Conservation (phyloP, 1,139 yeast genomes). For the Yamadazyma aaseri region DNA sequence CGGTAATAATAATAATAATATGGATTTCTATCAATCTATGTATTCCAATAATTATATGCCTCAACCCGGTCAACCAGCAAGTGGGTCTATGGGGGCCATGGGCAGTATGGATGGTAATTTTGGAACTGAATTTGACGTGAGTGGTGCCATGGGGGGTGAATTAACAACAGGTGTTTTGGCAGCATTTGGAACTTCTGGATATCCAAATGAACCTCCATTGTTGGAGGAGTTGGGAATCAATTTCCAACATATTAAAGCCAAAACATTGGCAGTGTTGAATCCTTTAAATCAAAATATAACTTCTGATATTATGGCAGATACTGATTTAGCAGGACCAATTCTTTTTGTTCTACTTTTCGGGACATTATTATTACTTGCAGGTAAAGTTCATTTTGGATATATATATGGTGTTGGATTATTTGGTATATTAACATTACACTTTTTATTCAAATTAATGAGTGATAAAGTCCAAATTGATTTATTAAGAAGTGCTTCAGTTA, state of each 20-base stretch:
- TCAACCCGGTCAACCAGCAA: conserved; percentile 11
- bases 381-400: conserved; percentile 95
- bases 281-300: conserved; percentile 62
- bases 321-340: conserved; percentile 95
- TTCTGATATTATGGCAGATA: conserved; percentile 81
- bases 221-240: conserved; percentile 93
- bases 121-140: conserved; percentile 39
- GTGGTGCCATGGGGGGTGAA: conserved; percentile 54
- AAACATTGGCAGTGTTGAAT: conserved; percentile 83
- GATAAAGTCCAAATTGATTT: conserved; percentile 57
- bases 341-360: conserved; percentile 88
- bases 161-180: conserved; percentile 79
- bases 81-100: conserved; percentile 17
- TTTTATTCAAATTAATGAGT: conserved; percentile 84
- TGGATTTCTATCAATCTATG: conserved; percentile 48
- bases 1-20: conserved; percentile 33
- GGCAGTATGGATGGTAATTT: conserved; percentile 44
- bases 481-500: conserved; percentile 79
- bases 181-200: conserved; percentile 92
- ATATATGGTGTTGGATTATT: conserved; percentile 94
- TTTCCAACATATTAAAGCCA: conserved; percentile 79
- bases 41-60: conserved; percentile 30
- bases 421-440: conserved; percentile 84
- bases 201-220: conserved; percentile 90
- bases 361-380: conserved; percentile 75